Evolutionary conservation across 108 stramenopile genomes (phyloP), one percentile per base, ranked within the genome.

Genomic region (Cyclotella cryptica): DNA sequence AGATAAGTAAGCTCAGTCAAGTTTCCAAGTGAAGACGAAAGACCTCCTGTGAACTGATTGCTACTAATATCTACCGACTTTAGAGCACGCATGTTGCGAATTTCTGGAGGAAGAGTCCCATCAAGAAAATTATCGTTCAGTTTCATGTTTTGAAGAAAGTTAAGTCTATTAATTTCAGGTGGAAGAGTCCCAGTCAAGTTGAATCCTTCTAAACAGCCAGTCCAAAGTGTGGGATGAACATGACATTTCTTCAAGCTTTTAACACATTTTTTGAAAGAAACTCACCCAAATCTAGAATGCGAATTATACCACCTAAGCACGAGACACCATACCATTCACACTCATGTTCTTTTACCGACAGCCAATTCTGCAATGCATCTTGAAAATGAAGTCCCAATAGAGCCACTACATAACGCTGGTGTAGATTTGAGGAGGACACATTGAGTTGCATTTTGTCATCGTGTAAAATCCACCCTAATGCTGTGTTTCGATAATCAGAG

Each of bases 311-410:
- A 45, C 46, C 42, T 2, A 44, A 14, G 45, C 65, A 66, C 0
- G 65, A 44, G 6, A 69, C 67, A 53, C 67, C 49, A 53, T 53
- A 53, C 67, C 67, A 69, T 12, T 69, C 30, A 39, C 67, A 69
- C n/a, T 69, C 67, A 28, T 69, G 28, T 7, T 27, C 18, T 15
- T 27, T 39, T 15, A 27, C 21, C 7, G 67, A 69, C 43, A 69
- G 45, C 67, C 67, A 69, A 14, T 12, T 17, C 14, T 28, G 4
- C 17, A 18, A 19, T 4, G 8, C 13, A 44, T 66, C 44, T 44
- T 13, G 8, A 15, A 12, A 13, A 26, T 44, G 22, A 45, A 8
- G 42, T 51, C 66, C 66, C 24, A 69, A 51, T 1, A 69, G 30
- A 17, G 67, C 49, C 49, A 69, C 4, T 9, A 39, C 26, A 39